Conservation (phyloP, 208 protist species). For the Crithidia fasciculata region DNA sequence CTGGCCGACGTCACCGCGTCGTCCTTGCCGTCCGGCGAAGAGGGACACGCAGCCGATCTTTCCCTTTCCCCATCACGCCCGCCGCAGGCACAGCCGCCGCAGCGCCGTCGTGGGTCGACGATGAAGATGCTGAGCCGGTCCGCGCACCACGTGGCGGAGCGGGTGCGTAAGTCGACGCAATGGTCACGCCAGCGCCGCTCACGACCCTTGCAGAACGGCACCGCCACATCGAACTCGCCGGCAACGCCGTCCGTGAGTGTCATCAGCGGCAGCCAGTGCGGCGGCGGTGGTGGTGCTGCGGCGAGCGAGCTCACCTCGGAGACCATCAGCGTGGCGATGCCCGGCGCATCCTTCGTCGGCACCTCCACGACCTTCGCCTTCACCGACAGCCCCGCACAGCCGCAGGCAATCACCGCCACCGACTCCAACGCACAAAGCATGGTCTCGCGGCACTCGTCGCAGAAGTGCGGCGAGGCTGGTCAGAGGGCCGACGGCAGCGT, state of each 20-base stretch:
- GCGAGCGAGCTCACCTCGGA: background rate
- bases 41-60: no score
- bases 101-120: background rate
- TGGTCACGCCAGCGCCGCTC: background rate
- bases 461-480: background rate
- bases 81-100: background rate
- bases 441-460: background rate
- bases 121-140: background rate
- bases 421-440: background rate
- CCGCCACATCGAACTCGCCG: background rate
- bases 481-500: background rate
- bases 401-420: background rate
- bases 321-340: background rate
- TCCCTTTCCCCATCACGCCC: background rate
- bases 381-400: background rate
- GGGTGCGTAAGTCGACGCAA: background rate
- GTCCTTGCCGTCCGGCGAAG: no score
- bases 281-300: background rate
- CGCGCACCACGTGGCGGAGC: background rate
- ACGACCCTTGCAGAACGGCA: background rate
- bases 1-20: no score
- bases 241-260: background rate
- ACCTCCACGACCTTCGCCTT: slow-evolving; percentile 5
- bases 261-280: background rate
- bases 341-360: background rate